phyloP scores from a whole-genome alignment of 176 grass and related monocot genomes.

The Rhynchospora breviuscula region DNA sequence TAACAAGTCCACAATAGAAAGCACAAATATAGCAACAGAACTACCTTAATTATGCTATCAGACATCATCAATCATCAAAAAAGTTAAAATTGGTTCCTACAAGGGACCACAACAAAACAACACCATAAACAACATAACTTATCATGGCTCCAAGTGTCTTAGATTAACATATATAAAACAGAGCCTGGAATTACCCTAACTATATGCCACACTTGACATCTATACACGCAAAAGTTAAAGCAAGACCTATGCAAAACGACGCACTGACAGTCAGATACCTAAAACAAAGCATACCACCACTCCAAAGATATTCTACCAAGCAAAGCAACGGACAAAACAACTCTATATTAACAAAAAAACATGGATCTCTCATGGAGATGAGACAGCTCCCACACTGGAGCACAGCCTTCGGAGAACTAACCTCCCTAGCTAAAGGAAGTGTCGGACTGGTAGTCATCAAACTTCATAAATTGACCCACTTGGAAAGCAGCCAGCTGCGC shows the following conservation, averaged over 20 bases:
- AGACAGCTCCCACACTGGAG: conserved; percentile 30
- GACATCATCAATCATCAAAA: neutral
- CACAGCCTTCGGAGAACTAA: conserved; percentile 19
- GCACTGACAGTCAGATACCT: too few relatives aligned
- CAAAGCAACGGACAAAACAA: neutral
- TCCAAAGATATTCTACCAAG: neutral
- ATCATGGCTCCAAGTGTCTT: conserved; percentile 59
- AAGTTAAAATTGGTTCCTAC: neutral
- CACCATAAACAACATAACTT: neutral
- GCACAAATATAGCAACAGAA: neutral
- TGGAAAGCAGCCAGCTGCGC: conserved; percentile 64
- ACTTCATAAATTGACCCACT: conserved; percentile 66
- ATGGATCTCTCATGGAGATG: conserved; percentile 61
- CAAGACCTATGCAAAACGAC: neutral
- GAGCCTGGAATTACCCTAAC: conserved; percentile 27
- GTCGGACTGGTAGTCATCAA: conserved; percentile 51
- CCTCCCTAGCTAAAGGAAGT: conserved; percentile 45
- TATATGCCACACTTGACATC: neutral
- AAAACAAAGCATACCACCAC: too few relatives aligned
- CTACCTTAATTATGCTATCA: neutral
- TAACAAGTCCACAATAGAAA: neutral
- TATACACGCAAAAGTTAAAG: neutral
- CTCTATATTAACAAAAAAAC: conserved; percentile 61
- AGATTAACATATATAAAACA: conserved; percentile 8
- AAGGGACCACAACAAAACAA: neutral